Conservation (phyloP, 331 rosid species). For the Pyracantha coccinea region DNA sequence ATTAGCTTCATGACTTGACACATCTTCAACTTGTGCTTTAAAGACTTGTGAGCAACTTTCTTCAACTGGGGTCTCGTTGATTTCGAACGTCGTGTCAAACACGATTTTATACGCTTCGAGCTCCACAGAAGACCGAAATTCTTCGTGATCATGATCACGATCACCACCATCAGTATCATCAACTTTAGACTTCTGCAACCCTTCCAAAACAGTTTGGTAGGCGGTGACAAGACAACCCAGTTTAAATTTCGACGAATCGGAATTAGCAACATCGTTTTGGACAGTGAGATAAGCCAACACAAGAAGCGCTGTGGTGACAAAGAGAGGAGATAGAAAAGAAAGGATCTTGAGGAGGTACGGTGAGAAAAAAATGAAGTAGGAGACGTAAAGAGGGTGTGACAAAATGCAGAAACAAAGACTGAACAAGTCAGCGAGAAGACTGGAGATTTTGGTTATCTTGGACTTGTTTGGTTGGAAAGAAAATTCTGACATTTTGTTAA, state of each 20-base stretch:
- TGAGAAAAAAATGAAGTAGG: constrained; percentile 79
- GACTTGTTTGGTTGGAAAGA: constrained; percentile 36
- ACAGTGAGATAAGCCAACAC: constrained; percentile 51
- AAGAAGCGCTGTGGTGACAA: constrained; percentile 68
- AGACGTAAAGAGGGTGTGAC: constrained; percentile 87
- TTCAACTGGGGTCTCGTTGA: constrained; percentile 16
- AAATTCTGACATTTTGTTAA: constrained; percentile 48
- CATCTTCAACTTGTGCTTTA: constrained; percentile 23
- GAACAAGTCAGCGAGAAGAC: constrained; percentile 30
- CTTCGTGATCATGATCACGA: constrained; percentile 27
- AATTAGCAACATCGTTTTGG: constrained; percentile 12
- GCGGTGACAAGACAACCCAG: constrained; percentile 29
- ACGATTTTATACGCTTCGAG: constrained; percentile 64
- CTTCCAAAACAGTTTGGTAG: constrained; percentile 25
- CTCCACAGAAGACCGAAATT: constrained; percentile 38
- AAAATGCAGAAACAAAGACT: constrained; percentile 44
- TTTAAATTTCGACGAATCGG: constrained; percentile 25
- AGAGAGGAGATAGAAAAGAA: constrained; percentile 77
- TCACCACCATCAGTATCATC: constrained; percentile 21
- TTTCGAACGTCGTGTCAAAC: constrained; percentile 49
- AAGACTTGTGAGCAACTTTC: constrained; percentile 22
- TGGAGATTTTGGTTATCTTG: constrained; percentile 36
- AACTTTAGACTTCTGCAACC: constrained; percentile 22
- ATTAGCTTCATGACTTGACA: constrained; percentile 16
- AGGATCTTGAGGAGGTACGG: constrained; percentile 66